A percentile compares a stretch with the other conserved stretches of the same genome.
Evolutionary conservation across 2,329 filamentous ascomycete species (phyloP).

Genomic region (Pyricularia grisea): DNA sequence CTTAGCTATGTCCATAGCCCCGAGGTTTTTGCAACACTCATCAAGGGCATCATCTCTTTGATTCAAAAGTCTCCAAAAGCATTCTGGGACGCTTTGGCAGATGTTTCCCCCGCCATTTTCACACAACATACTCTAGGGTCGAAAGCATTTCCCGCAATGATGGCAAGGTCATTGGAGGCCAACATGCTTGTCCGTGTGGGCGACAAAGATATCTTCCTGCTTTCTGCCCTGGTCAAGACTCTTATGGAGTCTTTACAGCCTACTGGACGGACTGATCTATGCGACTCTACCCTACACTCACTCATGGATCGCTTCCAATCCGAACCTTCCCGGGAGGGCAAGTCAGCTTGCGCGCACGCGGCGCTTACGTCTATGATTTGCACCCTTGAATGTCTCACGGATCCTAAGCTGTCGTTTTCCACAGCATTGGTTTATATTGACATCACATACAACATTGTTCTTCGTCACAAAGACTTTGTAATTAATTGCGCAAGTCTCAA

Average conservation of each 20-base stretch:
- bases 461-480: slow-evolving; percentile 53
- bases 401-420: slow-evolving; percentile 19
- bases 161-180: slow-evolving; percentile 49
- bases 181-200: slow-evolving; percentile 40
- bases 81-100: slow-evolving; percentile 82
- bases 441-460: slow-evolving; percentile 54
- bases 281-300: slow-evolving; percentile 67
- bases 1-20: slow-evolving; percentile 33
- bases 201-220: slow-evolving; percentile 47
- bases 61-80: slow-evolving; percentile 67
- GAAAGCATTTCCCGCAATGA: slow-evolving; percentile 51
- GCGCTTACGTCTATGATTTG: slow-evolving; percentile 52
- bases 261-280: slow-evolving; percentile 68
- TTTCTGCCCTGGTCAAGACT: slow-evolving; percentile 68
- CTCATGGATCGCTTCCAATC: slow-evolving; percentile 58
- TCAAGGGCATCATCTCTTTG: slow-evolving; percentile 61
- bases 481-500: slow-evolving; percentile 40
- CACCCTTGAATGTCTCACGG: slow-evolving; percentile 47
- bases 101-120: slow-evolving; percentile 69
- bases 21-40: slow-evolving; percentile 55
- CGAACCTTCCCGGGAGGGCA: slow-evolving; percentile 45
- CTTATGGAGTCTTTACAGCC: slow-evolving; percentile 71
- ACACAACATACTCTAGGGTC: slow-evolving; percentile 78
- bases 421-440: slow-evolving; percentile 46
- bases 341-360: slow-evolving; percentile 52